Percentiles rank a stretch among this genome's conserved stretches.
These are phyloP conservation scores for Nemania abortiva DNA, from an alignment of 2,329 filamentous ascomycete species.

Conservation along the genomic window DNA sequence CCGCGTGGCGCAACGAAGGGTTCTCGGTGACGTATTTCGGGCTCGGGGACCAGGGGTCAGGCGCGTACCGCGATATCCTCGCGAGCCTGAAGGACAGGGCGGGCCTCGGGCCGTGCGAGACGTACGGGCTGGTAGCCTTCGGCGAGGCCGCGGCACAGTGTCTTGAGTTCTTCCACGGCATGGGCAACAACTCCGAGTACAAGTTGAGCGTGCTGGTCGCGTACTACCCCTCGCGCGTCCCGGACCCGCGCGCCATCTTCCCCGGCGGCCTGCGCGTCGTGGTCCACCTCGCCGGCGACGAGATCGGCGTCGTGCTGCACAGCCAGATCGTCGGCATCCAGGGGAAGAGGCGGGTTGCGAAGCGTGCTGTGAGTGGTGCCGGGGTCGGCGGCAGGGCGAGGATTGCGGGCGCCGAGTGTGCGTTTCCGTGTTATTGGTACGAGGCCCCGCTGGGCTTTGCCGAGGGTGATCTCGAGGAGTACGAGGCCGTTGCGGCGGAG, in stretches of 20 bases:
- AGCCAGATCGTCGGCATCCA: slow-evolving; percentile 60
- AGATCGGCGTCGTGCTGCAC: slow-evolving; percentile 57
- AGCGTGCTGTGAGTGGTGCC: slow-evolving; percentile 53
- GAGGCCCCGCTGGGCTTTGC: slow-evolving; percentile 74
- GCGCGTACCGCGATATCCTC: slow-evolving; percentile 53
- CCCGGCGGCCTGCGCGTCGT: slow-evolving; percentile 56
- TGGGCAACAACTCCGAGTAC: slow-evolving; percentile 60
- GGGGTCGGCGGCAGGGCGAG: slow-evolving; percentile 53
- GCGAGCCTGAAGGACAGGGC: slow-evolving; percentile 49
- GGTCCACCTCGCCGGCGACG: slow-evolving; percentile 57
- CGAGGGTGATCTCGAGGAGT: slow-evolving; percentile 76
- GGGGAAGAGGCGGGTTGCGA: slow-evolving; percentile 56
- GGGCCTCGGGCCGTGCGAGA: slow-evolving; percentile 56
- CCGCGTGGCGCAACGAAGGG: slow-evolving; percentile 58
- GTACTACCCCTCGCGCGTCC: slow-evolving; percentile 60
- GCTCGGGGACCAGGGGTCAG: slow-evolving; percentile 52
- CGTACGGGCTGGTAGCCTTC: slow-evolving; percentile 59
- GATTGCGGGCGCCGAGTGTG: slow-evolving; percentile 42
- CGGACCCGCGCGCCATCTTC: slow-evolving; percentile 57
- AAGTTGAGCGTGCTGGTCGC: slow-evolving; percentile 59
- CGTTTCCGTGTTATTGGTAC: slow-evolving; percentile 58
- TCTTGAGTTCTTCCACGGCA: slow-evolving; percentile 59
- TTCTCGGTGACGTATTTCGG: slow-evolving; percentile 59
- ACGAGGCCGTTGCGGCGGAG: slow-evolving; percentile 71
- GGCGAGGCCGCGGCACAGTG: slow-evolving; percentile 59